phyloP scores from a whole-genome alignment of 345 rosid genomes.

The Lumnitzera racemosa region DNA sequence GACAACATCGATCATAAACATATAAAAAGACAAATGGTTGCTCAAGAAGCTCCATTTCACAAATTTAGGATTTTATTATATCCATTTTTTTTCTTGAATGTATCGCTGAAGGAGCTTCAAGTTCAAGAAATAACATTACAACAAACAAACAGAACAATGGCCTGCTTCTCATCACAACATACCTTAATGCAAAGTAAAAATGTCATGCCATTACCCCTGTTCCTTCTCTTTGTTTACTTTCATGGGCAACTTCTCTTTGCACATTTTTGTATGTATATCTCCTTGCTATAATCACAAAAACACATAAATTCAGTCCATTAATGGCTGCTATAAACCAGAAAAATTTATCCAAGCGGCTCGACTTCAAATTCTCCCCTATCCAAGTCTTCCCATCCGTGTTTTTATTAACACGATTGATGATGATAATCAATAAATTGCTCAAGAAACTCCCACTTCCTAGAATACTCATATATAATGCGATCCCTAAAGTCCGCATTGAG shows the following conservation, averaged over 20 bases:
- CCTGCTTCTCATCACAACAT: no score
- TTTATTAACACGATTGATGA: constrained; percentile 24
- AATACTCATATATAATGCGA: constrained; percentile 49
- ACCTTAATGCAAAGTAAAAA: no score
- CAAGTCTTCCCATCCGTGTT: constrained; percentile 19
- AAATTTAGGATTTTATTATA: no score
- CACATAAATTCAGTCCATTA: constrained; percentile 19
- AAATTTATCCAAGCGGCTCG: constrained; percentile 42
- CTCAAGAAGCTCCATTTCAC: no score
- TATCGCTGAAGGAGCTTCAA: no score
- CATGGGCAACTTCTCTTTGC: constrained; percentile 8
- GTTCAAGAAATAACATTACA: no score
- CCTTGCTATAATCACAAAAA: constrained; percentile 25
- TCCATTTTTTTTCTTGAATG: no score
- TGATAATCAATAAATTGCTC: constrained; percentile 31
- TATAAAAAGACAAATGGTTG: no score
- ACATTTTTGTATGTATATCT: constrained; percentile 39
- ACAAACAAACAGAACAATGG: no score
- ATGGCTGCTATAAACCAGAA: constrained; percentile 47
- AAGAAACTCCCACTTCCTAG: constrained; percentile 44
- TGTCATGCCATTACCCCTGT: no score
- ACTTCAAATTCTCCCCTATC: constrained; percentile 53
- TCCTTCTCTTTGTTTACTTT: constrained; percentile 4
- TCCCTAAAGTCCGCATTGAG: constrained; percentile 59
- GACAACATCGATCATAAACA: no score